Evolutionary conservation across 2,329 filamentous ascomycete genomes (phyloP).

Genomic region (Fusarium virguliforme): DNA sequence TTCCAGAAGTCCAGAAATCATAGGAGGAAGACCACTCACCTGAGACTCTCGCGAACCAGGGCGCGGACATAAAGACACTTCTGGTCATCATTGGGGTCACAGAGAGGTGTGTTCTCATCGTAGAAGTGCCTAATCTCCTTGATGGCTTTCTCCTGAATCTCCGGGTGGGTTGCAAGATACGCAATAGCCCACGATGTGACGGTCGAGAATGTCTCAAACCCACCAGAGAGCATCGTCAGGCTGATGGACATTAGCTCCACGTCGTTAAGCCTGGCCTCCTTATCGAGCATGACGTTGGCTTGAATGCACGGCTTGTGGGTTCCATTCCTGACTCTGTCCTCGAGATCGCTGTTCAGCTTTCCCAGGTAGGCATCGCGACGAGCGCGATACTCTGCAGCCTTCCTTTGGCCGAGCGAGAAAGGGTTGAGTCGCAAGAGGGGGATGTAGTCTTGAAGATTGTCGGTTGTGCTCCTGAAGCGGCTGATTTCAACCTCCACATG

Average conservation of each 20-base stretch:
- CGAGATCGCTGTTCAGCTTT: constrained; percentile 71
- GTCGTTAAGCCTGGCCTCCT: constrained; percentile 73
- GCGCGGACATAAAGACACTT: constrained; percentile 75
- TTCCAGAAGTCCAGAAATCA: too few species aligned
- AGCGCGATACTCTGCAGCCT: constrained; percentile 56
- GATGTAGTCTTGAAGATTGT: constrained; percentile 75
- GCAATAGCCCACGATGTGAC: constrained; percentile 76
- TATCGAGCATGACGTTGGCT: constrained; percentile 76
- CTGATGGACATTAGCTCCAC: constrained; percentile 77
- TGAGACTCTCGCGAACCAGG: constrained; percentile 73
- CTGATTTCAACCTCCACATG: constrained; percentile 75
- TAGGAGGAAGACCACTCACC: constrained; percentile 56
- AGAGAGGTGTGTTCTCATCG: constrained; percentile 68
- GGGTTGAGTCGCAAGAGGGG: constrained; percentile 73
- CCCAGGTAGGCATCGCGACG: constrained; percentile 75
- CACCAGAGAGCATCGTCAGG: constrained; percentile 78
- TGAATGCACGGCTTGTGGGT: constrained; percentile 77
- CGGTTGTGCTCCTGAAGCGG: constrained; percentile 72
- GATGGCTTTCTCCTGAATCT: constrained; percentile 74
- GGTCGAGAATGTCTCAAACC: constrained; percentile 77
- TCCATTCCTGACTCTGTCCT: constrained; percentile 73
- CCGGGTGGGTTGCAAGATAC: constrained; percentile 71
- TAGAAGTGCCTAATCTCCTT: constrained; percentile 71
- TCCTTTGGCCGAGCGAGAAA: constrained; percentile 71
- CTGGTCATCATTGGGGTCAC: constrained; percentile 74